Evolutionary conservation across 257 asterid genomes (phyloP).

Genomic region (Scutellaria barbata): DNA sequence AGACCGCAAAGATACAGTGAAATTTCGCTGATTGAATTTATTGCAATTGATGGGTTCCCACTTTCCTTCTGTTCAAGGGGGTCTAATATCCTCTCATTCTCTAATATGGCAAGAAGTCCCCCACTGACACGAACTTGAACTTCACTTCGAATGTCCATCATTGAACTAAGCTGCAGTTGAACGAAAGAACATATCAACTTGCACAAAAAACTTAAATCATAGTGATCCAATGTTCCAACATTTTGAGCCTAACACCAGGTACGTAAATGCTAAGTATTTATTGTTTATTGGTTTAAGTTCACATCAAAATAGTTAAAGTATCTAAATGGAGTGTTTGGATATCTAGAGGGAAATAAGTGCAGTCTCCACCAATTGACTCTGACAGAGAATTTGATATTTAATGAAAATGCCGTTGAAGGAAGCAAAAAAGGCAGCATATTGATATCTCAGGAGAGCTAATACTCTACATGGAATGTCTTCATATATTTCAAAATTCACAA

Average conservation of each 20-base stretch:
- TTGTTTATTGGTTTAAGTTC: constrained; percentile 15
- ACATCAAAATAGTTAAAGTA: constrained; percentile 2
- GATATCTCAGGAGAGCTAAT: neutral
- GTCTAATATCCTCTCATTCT: constrained; percentile 86
- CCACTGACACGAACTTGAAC: constrained; percentile 97
- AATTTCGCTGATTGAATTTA: constrained; percentile 75
- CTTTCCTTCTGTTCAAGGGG: constrained; percentile 72
- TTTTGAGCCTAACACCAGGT: constrained; percentile 19
- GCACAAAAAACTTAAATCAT: constrained; percentile 27
- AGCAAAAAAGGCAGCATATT: constrained; percentile 25
- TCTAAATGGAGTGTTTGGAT: constrained; percentile 11
- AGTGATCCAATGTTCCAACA: constrained; percentile 8
- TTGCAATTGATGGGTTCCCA: constrained; percentile 70
- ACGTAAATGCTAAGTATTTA: neutral
- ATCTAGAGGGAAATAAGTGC: constrained; percentile 12
- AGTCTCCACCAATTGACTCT: constrained; percentile 15
- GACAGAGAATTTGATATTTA: constrained; percentile 13
- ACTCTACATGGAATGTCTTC: constrained; percentile 21
- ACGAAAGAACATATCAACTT: constrained; percentile 24
- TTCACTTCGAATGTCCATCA: constrained; percentile 93
- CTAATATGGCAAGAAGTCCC: constrained; percentile 95
- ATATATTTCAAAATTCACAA: constrained; percentile 26
- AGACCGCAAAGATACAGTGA: constrained; percentile 70
- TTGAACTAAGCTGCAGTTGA: constrained; percentile 77
- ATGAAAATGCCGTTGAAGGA: neutral